Conservation (phyloP, 1,284 basidiomycete genomes). For the Puccinia coronata region DNA sequence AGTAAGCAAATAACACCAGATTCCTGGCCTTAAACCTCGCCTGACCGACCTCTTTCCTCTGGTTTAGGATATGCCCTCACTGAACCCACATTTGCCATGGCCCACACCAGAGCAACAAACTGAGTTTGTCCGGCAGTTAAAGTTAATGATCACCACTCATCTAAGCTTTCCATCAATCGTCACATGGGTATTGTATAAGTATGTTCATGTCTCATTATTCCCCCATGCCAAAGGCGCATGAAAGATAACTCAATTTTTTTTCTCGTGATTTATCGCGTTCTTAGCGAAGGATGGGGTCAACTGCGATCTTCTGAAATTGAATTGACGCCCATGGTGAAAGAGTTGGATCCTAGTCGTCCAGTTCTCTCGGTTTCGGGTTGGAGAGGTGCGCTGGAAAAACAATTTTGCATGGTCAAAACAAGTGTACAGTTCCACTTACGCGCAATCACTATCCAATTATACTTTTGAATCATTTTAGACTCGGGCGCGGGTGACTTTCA, state of each 20-base stretch:
- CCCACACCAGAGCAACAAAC: slow-evolving; percentile 25
- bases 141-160: slow-evolving; percentile 22
- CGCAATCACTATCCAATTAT: neutral
- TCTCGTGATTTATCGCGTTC: neutral
- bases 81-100: neutral
- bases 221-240: too few relatives aligned
- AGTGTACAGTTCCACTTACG: neutral
- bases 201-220: too few relatives aligned
- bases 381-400: neutral
- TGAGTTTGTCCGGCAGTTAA: slow-evolving; percentile 42
- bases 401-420: too few relatives aligned
- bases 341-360: slow-evolving; percentile 24
- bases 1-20: slow-evolving; percentile 1
- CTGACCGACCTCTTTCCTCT: neutral
- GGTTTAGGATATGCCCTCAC: slow-evolving; percentile 40
- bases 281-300: slow-evolving; percentile 48
- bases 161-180: slow-evolving; percentile 42
- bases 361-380: slow-evolving; percentile 34
- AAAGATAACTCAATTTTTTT: neutral
- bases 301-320: slow-evolving; percentile 7
- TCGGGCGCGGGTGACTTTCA: slow-evolving; percentile 36
- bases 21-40: neutral
- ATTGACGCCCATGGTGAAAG: slow-evolving; percentile 22
- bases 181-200: slow-evolving; percentile 45
- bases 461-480: neutral